A percentile compares a stretch with the other conserved stretches of the same genome.
Conservation (phyloP, 1,284 basidiomycete species). For the Sanghuangporus weigelae region DNA sequence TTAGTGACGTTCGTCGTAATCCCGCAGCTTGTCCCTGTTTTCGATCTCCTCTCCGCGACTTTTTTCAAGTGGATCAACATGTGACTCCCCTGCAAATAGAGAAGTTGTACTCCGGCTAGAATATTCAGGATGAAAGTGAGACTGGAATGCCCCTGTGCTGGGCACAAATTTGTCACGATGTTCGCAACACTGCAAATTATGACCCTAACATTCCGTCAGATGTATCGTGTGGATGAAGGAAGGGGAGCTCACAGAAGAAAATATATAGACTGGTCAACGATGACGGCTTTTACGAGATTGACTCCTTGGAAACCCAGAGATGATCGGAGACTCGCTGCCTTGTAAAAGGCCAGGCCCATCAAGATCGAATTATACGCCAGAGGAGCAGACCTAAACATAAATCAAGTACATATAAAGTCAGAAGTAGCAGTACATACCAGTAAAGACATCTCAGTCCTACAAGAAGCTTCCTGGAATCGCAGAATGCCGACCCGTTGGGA, state of each 20-base stretch:
- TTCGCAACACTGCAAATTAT: neutral
- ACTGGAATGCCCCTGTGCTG: neutral
- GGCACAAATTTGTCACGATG: neutral
- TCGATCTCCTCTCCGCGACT: neutral
- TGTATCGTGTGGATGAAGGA: neutral
- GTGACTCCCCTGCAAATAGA: neutral
- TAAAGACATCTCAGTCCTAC: neutral
- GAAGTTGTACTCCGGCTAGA: neutral
- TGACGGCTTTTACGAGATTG: neutral
- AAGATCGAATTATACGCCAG: neutral
- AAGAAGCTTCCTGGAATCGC: neutral
- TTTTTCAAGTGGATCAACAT: conserved; percentile 1
- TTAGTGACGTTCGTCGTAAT: neutral
- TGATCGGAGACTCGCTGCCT: neutral
- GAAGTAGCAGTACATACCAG: neutral
- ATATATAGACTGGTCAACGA: neutral
- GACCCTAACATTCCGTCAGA: neutral
- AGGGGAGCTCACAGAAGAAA: neutral
- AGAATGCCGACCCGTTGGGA: neutral
- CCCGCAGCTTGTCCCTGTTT: neutral
- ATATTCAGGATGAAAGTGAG: neutral
- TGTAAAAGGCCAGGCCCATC: neutral
- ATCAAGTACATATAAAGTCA: neutral
- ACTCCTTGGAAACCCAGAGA: neutral
- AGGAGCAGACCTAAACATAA: neutral